A percentile compares a stretch with the other conserved stretches of the same genome.
phyloP scores from a whole-genome alignment of 441 rosid species.

The Gossypium aridum region DNA sequence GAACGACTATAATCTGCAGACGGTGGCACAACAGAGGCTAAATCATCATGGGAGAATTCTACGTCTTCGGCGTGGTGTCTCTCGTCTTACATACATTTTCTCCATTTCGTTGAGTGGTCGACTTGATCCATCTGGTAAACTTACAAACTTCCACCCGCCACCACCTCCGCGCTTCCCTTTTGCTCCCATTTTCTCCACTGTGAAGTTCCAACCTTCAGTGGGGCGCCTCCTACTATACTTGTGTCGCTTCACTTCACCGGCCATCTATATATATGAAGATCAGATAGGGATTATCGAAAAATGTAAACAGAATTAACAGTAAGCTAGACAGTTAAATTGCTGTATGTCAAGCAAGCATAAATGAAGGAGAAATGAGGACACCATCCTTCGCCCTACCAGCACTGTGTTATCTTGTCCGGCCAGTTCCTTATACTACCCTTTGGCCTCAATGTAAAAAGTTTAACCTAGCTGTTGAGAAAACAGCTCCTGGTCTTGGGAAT shows the following conservation, averaged over 20 bases:
- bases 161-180: conserved; percentile 75
- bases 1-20: background rate
- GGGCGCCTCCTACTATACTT: conserved; percentile 73
- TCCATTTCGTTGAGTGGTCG: conserved; percentile 64
- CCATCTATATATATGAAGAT: conserved; percentile 33
- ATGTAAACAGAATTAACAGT: background rate
- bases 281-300: background rate
- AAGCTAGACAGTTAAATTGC: background rate
- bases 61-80: conserved; percentile 70
- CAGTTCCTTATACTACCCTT: background rate
- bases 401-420: background rate
- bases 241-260: conserved; percentile 75
- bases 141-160: conserved; percentile 88
- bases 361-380: background rate
- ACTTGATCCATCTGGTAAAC: conserved; percentile 85
- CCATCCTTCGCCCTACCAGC: background rate
- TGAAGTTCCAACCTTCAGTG: conserved; percentile 69
- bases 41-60: conserved; percentile 59
- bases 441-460: background rate
- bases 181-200: conserved; percentile 74
- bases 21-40: background rate
- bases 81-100: conserved; percentile 77
- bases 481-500: background rate
- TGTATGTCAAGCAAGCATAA: background rate
- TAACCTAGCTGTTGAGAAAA: background rate